These are phyloP conservation scores for Papiliotrema laurentii DNA, from an alignment of 1,284 basidiomycete species.

Conservation along the genomic window DNA sequence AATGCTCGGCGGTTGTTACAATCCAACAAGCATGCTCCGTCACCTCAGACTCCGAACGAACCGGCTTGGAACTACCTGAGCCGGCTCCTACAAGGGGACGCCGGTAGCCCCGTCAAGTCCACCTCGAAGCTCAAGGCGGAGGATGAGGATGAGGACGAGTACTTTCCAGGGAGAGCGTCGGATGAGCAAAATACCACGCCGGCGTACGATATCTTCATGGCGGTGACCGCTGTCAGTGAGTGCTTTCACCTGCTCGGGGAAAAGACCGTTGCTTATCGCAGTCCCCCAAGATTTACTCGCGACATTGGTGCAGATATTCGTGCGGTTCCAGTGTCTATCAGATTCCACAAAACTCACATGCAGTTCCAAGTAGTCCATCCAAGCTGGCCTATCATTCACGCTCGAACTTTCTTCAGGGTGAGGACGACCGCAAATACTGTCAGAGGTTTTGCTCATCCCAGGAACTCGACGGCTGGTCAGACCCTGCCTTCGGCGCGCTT, in stretches of 20 bases:
- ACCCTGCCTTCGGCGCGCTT: conserved; percentile 1
- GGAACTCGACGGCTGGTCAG: conserved; percentile 4
- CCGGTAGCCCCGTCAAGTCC: neutral
- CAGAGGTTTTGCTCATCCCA: neutral
- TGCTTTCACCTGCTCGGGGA: neutral
- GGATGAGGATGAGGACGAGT: neutral
- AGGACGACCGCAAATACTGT: neutral
- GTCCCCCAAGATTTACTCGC: conserved; percentile 2
- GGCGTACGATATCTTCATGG: conserved; percentile 1
- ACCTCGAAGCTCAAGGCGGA: conserved; percentile 1
- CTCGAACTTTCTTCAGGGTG: conserved; percentile 1
- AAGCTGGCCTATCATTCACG: conserved; percentile 3
- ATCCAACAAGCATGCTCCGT: neutral
- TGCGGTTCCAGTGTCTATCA: neutral
- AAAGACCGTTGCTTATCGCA: neutral
- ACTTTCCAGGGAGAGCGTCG: neutral
- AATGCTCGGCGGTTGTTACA: neutral
- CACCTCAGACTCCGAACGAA: conserved; percentile 3
- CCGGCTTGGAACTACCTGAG: conserved; percentile 3
- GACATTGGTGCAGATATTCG: conserved; percentile 2
- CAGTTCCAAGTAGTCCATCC: conserved; percentile 4
- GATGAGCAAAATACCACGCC: neutral
- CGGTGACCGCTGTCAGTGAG: conserved; percentile 4
- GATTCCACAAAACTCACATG: neutral
- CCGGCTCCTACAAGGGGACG: neutral